A percentile compares a stretch with the other conserved stretches of the same genome.
phyloP scores from a whole-genome alignment of 331 rosid species.

The Malus hybrid region DNA sequence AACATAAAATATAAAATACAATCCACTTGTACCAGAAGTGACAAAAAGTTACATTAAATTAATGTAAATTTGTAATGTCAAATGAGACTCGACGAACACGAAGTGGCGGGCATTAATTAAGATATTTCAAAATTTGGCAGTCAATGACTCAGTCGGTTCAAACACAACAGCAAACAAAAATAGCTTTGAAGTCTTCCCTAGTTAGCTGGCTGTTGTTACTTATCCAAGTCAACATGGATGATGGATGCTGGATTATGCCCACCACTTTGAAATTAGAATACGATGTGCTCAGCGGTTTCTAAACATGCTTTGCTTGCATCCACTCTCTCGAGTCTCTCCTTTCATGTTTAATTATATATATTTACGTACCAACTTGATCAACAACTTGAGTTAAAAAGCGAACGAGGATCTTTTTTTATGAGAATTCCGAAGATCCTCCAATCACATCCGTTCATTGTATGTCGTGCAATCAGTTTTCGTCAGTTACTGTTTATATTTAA shows the following conservation, averaged over 20 bases:
- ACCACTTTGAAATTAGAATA: not conserved
- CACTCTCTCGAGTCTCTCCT: not conserved
- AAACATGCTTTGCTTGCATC: not conserved
- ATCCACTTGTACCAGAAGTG: not conserved
- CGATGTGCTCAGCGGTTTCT: conserved; percentile 1
- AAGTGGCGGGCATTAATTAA: not conserved
- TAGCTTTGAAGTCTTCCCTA: not conserved
- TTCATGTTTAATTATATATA: not conserved
- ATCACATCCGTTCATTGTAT: accelerated
- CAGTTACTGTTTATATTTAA: no score
- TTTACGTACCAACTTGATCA: not conserved
- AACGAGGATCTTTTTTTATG: no score
- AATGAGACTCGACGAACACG: not conserved
- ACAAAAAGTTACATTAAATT: not conserved
- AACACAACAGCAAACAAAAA: not conserved
- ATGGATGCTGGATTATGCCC: not conserved
- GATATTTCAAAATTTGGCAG: not conserved
- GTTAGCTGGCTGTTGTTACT: not conserved
- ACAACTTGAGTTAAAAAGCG: not conserved
- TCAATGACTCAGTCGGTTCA: not conserved
- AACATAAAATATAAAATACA: not conserved
- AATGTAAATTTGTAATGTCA: not conserved
- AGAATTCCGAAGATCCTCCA: accelerated
- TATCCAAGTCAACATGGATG: no score
- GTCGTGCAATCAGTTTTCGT: accelerated